Evolutionary conservation across 2,329 filamentous ascomycete genomes (phyloP), one percentile per base, ranked within the genome.

Genomic region (Chaetomiaceae sp.): DNA sequence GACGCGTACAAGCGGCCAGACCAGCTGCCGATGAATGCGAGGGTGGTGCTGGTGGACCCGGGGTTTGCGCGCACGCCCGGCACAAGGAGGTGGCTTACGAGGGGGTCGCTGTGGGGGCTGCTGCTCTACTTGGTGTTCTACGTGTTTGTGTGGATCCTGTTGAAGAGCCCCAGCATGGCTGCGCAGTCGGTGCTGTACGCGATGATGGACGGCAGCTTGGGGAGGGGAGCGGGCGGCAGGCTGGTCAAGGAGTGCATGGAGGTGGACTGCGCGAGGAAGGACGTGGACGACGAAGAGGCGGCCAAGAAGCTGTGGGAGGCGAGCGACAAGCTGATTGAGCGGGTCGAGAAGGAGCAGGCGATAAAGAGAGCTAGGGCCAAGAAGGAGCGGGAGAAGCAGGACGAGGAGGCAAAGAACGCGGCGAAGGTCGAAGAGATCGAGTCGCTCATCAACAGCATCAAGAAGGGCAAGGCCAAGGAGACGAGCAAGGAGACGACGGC

Each of bases 221-320:
- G 79, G 4, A 76, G 83, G 30, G 81, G 78, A 1, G 63, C 69
- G 1, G 87, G 87, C 8, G 87, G 85, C 0, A 84, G 78, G 63
- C 65, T 95, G 43, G 77, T 99, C 65, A 97, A 96, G 69, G 95
- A 97, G 68, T 97, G 92, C 65, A 82, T 81, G 59, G 81, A 89
- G 63, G 77, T 91, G 16, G 80, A 86, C 55, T 86, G 82, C 66
- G 77, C 85, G 21, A 77, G 88, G 47, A 74, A 72, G 21, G 91
- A 96, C 62, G 76, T 96, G 39, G 78, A 78, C 57, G 87, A 95
- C 63, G 90, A 95, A 57, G 79, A 78, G 17, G 71, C 87, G 25
- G 90, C 89, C 52, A 90, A 95, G 77, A 81, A 84, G 66, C 73
- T 99, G 14, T 99, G 92, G 92, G 82, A 95, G 64, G 83, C 87